phyloP scores from a whole-genome alignment of 257 asterid genomes.

The Capsicum pubescens region DNA sequence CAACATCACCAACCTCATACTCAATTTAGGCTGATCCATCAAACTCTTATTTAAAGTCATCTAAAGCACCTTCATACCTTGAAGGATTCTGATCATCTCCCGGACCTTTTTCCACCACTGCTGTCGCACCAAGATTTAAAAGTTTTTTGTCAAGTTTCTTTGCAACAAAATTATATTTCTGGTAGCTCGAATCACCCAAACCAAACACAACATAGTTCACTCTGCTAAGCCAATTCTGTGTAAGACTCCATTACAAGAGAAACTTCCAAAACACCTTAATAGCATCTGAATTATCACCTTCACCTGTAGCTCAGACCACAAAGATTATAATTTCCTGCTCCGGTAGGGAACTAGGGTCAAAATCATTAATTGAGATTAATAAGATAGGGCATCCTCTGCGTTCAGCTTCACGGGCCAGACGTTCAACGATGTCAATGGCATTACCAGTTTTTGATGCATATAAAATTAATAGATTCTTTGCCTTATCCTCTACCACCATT shows the following conservation, averaged over 20 bases:
- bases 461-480: constrained; percentile 57
- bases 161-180: constrained; percentile 94
- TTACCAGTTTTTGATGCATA: constrained; percentile 93
- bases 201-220: constrained; percentile 81
- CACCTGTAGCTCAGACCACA: constrained; percentile 96
- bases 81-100: constrained; percentile 99
- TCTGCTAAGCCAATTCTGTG: constrained; percentile 66
- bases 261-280: constrained; percentile 98
- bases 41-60: constrained; percentile 48
- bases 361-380: constrained; percentile 69
- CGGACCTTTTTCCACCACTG: constrained; percentile 81
- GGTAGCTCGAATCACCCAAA: constrained; percentile 98
- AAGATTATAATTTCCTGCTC: constrained; percentile 58
- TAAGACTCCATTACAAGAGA: constrained; percentile 77
- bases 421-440: constrained; percentile 85
- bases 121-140: constrained; percentile 73
- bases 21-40: constrained; percentile 78
- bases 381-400: constrained; percentile 77
- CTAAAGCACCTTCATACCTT: constrained; percentile 98
- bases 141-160: constrained; percentile 96
- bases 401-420: constrained; percentile 87
- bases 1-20: constrained; percentile 91
- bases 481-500: constrained; percentile 27
- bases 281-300: constrained; percentile 91
- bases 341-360: constrained; percentile 64